phyloP scores from a whole-genome alignment of 2,329 filamentous ascomycete genomes.

The Alternaria metachromatica region DNA sequence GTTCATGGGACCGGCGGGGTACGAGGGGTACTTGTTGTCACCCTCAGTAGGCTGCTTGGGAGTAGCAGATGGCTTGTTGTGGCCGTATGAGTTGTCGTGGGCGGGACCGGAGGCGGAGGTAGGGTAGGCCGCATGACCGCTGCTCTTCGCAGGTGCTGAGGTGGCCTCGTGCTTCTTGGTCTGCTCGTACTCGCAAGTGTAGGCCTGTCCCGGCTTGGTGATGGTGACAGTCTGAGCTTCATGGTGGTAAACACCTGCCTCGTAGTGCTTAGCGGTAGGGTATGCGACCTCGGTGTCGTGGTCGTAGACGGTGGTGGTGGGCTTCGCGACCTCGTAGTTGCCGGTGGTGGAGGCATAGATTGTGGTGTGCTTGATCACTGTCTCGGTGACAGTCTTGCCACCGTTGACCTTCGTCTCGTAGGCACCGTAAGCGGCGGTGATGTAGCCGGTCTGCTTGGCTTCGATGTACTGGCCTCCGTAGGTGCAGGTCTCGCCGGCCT shows the following conservation, averaged over 20 bases:
- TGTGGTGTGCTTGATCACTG: slow-evolving; percentile 32
- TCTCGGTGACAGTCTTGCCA: slow-evolving; percentile 27
- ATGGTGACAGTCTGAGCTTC: slow-evolving; percentile 39
- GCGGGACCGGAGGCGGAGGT: slow-evolving; percentile 14
- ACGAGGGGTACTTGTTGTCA: slow-evolving; percentile 8
- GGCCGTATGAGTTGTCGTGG: slow-evolving; percentile 12
- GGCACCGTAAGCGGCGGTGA: slow-evolving; percentile 33
- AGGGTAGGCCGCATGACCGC: slow-evolving; percentile 5
- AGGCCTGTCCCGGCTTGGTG: slow-evolving; percentile 37
- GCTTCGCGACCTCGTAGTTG: slow-evolving; percentile 41
- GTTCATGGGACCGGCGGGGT: not conserved
- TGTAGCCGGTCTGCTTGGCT: slow-evolving; percentile 30
- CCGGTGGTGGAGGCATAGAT: slow-evolving; percentile 32
- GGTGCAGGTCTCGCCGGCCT: slow-evolving; percentile 31
- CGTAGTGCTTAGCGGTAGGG: slow-evolving; percentile 31
- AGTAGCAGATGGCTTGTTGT: slow-evolving; percentile 11
- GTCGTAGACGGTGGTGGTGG: slow-evolving; percentile 40
- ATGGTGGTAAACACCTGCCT: slow-evolving; percentile 38
- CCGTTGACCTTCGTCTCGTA: slow-evolving; percentile 27
- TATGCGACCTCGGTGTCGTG: slow-evolving; percentile 35
- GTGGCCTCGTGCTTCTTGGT: slow-evolving; percentile 24
- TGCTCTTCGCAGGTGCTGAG: slow-evolving; percentile 9
- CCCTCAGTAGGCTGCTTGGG: slow-evolving; percentile 13
- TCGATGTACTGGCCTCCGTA: slow-evolving; percentile 34
- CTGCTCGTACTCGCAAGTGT: slow-evolving; percentile 38